Conservation (phyloP, 768 basidiomycete genomes). For the Favolaschia claudopus region DNA sequence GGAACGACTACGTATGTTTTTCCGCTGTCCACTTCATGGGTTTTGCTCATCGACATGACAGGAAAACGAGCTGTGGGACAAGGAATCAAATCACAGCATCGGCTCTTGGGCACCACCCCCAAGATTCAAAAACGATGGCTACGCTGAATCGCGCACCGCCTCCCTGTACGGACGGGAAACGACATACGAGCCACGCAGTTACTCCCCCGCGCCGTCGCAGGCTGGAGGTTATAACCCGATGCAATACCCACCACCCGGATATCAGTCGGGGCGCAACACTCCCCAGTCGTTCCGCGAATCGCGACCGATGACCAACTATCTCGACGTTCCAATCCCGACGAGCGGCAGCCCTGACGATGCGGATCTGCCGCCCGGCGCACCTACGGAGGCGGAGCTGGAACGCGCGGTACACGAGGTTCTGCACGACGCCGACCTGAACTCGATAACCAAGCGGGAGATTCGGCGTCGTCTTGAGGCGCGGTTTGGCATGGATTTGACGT, state of each 20-base stretch:
- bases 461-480: constrained; percentile 82
- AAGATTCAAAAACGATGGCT: constrained; percentile 75
- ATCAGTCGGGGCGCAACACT: constrained; percentile 81
- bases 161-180: constrained; percentile 91
- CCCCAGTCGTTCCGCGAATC: constrained; percentile 66
- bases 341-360: constrained; percentile 60
- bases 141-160: constrained; percentile 78
- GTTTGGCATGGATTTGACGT: constrained; percentile 79
- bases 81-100: constrained; percentile 94
- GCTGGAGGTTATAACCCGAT: constrained; percentile 49
- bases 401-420: constrained; percentile 77
- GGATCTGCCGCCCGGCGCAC: constrained; percentile 54
- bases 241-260: constrained; percentile 63
- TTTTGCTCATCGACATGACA: constrained; percentile 34
- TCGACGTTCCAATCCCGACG: constrained; percentile 71
- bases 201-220: constrained; percentile 81
- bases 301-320: constrained; percentile 77
- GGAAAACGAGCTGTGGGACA: constrained; percentile 98
- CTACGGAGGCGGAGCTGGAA: constrained; percentile 78
- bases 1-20: constrained; percentile 88
- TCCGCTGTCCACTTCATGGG: neutral
- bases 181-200: constrained; percentile 77
- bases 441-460: constrained; percentile 92
- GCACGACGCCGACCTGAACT: constrained; percentile 82
- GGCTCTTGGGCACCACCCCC: constrained; percentile 90